Base-by-base conservation (phyloP, 1,284 basidiomycete genomes). In the Pterula multifida region DNA sequence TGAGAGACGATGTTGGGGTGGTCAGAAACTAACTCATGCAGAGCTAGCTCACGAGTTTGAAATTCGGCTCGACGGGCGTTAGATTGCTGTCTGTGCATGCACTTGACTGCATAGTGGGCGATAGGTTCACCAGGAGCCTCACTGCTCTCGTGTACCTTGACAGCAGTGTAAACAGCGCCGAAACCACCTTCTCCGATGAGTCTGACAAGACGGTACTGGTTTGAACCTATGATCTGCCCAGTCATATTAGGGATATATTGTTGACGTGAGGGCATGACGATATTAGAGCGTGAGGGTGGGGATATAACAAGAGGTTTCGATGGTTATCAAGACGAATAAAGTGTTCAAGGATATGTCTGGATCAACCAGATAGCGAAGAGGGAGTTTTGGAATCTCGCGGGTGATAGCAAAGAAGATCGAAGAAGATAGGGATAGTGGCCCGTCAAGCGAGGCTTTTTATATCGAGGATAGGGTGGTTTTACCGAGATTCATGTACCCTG, bases 1-100 rank as follows among this genome's bases (percentile, higher is more conserved):
- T 85, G 67, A 21, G 77, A 75, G 53, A 84, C 78, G 57, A 87
- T 75, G 59, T 78, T 76, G 22, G 77, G 75, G 57, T 72, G 69
- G 47, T 57, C 62, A 17, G 76, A 78, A 59, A 85, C 85, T 26
- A 76, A 70, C 63, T 84, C 78, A 60, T 72, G 70, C 44, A 85
- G 49, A 24, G 49, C 36, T 11, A 55, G 49, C 48, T 55, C 54
- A 47, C 54, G 54, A 36, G 49, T 22, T 28, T 55, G 54, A 39
- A 47, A 54, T 26, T 50, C 49, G 28, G 49, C 39, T 42, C 51
- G 28, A 15, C 52, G 45, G 25, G 50, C 49, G 19, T 47, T 44
- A 2, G 35, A n/a, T 13, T 48, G 45, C 6, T 47, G 49, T 26
- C 50, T 52, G 26, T 46, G 49, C 26, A 55, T 52, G 42, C 51